phyloP scores from a whole-genome alignment of 345 rosid species.

The Eucalyptus erythrocorys region DNA sequence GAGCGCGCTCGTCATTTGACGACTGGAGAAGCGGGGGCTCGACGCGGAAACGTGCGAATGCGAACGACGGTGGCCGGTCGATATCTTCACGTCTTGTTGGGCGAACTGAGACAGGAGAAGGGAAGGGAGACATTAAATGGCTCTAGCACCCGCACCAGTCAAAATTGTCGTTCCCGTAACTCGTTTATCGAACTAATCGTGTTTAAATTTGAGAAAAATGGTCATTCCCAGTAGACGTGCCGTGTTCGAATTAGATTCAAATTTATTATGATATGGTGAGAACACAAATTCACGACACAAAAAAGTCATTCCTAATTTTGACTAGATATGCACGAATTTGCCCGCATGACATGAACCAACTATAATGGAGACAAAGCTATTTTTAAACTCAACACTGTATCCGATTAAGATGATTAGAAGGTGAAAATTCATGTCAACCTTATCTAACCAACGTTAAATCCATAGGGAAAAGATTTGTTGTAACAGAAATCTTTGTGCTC shows the following conservation, averaged over 20 bases:
- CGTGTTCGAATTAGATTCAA: background rate
- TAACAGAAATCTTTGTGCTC: no score
- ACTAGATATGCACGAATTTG: background rate
- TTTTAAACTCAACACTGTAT: background rate
- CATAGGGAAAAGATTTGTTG: no score
- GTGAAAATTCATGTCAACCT: background rate
- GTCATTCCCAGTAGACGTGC: background rate
- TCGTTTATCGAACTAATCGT: background rate
- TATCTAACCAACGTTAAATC: background rate
- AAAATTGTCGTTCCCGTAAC: background rate
- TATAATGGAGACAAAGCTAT: background rate
- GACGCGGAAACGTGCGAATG: background rate
- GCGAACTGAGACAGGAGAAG: background rate
- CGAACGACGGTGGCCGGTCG: background rate
- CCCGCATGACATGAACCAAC: background rate
- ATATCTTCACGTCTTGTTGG: background rate
- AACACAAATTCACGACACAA: background rate
- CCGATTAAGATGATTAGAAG: background rate
- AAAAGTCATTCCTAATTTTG: background rate
- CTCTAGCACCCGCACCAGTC: background rate
- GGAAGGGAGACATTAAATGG: background rate
- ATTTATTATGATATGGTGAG: rapidly evolving
- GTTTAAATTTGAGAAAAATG: background rate
- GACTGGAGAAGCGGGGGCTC: no score
- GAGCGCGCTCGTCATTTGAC: background rate